phyloP scores from a whole-genome alignment of 2,329 filamentous ascomycete genomes.

The Sporothrix dimorphospora region DNA sequence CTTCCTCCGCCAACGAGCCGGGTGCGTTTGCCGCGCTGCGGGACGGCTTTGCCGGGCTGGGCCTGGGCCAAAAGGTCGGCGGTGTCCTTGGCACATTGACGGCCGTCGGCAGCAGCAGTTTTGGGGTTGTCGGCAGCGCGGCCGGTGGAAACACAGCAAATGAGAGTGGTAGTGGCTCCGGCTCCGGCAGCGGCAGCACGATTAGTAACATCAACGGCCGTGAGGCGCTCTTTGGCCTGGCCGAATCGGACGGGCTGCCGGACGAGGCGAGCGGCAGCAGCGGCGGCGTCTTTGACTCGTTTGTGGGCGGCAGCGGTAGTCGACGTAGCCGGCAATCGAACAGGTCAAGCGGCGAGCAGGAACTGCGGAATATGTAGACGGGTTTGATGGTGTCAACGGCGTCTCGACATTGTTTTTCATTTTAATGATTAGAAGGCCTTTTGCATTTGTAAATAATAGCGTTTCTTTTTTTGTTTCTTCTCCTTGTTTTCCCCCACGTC shows the following conservation, averaged over 20 bases:
- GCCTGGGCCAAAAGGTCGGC: conserved; percentile 34
- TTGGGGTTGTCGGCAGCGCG: too few relatives aligned
- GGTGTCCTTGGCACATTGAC: conserved; percentile 34
- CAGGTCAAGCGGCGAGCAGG: conserved; percentile 29
- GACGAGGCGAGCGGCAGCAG: neutral
- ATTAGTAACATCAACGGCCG: conserved; percentile 27
- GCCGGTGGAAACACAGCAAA: too few relatives aligned
- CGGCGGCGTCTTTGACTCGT: conserved; percentile 27
- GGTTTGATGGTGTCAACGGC: neutral
- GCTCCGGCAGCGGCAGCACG: neutral
- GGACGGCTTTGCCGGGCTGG: conserved; percentile 35
- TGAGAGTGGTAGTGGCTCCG: neutral
- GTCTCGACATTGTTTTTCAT: conserved; percentile 1
- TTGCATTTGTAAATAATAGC: neutral
- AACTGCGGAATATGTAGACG: conserved; percentile 32
- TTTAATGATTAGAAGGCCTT: conserved; percentile 5
- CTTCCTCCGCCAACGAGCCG: conserved; percentile 31
- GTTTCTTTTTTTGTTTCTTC: neutral
- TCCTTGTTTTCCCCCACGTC: neutral
- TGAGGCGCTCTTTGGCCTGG: conserved; percentile 28
- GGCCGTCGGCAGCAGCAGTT: conserved; percentile 22
- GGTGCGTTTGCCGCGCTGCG: conserved; percentile 33
- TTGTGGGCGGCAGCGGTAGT: conserved; percentile 21
- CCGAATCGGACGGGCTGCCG: neutral
- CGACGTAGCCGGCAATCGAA: conserved; percentile 26